Evolutionary conservation across 257 asterid species (phyloP).

Genomic region (Osmanthus fragrans): DNA sequence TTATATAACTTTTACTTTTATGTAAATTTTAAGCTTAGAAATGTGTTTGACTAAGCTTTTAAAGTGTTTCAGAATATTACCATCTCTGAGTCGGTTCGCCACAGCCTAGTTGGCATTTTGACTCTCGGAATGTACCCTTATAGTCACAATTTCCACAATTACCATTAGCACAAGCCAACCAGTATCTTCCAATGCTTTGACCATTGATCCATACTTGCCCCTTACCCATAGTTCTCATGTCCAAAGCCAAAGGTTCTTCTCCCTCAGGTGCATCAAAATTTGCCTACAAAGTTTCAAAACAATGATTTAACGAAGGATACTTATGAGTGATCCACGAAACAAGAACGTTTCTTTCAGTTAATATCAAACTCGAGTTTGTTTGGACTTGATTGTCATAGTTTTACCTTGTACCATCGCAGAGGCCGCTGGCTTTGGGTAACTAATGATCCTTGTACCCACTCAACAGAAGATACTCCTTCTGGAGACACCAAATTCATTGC

Average conservation of each 20-base stretch:
- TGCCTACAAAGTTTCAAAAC: slow-evolving; percentile 41
- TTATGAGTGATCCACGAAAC: not conserved
- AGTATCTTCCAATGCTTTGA: slow-evolving; percentile 71
- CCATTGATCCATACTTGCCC: slow-evolving; percentile 89
- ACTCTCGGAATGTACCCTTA: slow-evolving; percentile 44
- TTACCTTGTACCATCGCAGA: slow-evolving; percentile 77
- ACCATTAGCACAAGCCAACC: slow-evolving; percentile 58
- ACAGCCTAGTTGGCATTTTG: slow-evolving; percentile 67
- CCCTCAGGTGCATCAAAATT: slow-evolving; percentile 67
- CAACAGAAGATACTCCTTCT: slow-evolving; percentile 43
- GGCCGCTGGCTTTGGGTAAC: slow-evolving; percentile 47
- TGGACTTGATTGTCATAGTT: not conserved
- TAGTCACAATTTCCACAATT: slow-evolving; percentile 55
- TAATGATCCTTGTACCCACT: slow-evolving; percentile 52
- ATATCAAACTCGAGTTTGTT: not conserved
- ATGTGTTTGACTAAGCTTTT: not conserved
- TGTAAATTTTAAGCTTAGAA: not conserved
- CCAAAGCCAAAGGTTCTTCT: slow-evolving; percentile 67
- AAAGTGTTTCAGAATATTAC: slow-evolving; percentile 27
- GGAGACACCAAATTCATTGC: slow-evolving; percentile 48
- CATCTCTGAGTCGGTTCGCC: slow-evolving; percentile 70
- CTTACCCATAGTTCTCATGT: slow-evolving; percentile 76
- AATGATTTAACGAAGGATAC: not conserved
- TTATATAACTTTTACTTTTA: no score
- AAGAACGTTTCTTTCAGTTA: not conserved